Percentiles rank a stretch among this genome's conserved stretches.
Conservation (phyloP, 140 eudicot species). For the Ambrosia hybrid region DNA sequence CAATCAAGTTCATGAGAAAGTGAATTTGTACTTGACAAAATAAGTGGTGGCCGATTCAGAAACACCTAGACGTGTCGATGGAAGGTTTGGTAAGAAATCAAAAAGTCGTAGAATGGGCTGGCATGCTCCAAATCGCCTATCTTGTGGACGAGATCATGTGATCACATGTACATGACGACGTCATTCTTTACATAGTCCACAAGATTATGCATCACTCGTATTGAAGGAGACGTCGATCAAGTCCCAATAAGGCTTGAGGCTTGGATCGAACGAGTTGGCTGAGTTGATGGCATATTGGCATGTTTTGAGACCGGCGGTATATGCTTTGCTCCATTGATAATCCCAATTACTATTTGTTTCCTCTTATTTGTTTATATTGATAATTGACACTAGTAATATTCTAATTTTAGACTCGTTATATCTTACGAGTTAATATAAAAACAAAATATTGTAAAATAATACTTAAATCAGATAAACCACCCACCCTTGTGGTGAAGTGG, state of each 20-base stretch:
- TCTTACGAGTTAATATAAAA: no score
- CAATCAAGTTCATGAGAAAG: not conserved
- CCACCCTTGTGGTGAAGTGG: no score
- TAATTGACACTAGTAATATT: no score
- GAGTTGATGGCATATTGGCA: no score
- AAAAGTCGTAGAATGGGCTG: not conserved
- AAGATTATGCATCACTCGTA: not conserved
- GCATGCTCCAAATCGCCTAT: not conserved
- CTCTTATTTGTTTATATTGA: no score
- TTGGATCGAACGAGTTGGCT: not conserved
- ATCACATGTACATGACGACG: not conserved
- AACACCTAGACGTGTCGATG: not conserved
- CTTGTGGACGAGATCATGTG: not conserved
- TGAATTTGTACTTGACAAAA: not conserved
- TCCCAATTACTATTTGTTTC: no score
- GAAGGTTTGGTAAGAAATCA: not conserved
- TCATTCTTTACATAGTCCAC: not conserved
- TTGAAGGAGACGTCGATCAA: not conserved
- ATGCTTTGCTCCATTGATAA: no score
- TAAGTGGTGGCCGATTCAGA: not conserved
- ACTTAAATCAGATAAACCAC: no score
- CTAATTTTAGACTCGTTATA: no score
- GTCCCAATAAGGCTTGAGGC: not conserved
- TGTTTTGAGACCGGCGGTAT: no score
- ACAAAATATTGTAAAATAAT: no score